Evolutionary conservation across 2,329 filamentous ascomycete genomes (phyloP), one percentile per base, ranked within the genome.

Genomic region (Botrytis hyacinthi): DNA sequence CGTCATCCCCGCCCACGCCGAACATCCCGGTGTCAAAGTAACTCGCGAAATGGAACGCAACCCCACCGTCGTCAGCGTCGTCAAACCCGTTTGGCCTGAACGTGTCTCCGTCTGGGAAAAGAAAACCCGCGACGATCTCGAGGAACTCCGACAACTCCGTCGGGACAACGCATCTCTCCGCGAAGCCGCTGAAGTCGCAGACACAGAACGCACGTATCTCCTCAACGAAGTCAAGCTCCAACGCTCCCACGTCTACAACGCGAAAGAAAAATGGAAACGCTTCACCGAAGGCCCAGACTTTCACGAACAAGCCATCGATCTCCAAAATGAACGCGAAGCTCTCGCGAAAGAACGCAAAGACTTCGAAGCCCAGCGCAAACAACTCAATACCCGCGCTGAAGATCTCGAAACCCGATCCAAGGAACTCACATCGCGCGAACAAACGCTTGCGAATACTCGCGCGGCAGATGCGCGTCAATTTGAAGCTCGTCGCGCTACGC

Each of bases 1-100:
- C 77, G 80, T 89, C 12, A 81, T 88, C 42, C 87, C 87, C 0
- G 87, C 84, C 4, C 84, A 84, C 73, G 81, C 83, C 20, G 80
- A 83, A 35, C 86, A 88, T 72, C 85, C 87, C 0, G 83, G 80
- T 32, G 82, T 84, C 10, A 78, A 80, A 73, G 80, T 83, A 44
- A 88, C 86, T 1, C 80, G 82, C n/a, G 79, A 82, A 71, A 81
- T 86, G 37, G 86, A 88, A 79, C 76, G 76, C 32, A 81, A 81
- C 29, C 87, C 87, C 16, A 86, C 81, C 0, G 79, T 81, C 40
- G 79, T 81, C 1, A 75, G 74, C 1, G 79, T 80, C 16, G 77
- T 78, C 2, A 80, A 80, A 71, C 80, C 79, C 14, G 60, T 76
- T 2, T 81, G 77, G 78, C 79, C 79, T 0, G 77, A 80, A 63